phyloP scores from a whole-genome alignment of 2,329 filamentous ascomycete species.

The Torrubiellomyces zombiae region DNA sequence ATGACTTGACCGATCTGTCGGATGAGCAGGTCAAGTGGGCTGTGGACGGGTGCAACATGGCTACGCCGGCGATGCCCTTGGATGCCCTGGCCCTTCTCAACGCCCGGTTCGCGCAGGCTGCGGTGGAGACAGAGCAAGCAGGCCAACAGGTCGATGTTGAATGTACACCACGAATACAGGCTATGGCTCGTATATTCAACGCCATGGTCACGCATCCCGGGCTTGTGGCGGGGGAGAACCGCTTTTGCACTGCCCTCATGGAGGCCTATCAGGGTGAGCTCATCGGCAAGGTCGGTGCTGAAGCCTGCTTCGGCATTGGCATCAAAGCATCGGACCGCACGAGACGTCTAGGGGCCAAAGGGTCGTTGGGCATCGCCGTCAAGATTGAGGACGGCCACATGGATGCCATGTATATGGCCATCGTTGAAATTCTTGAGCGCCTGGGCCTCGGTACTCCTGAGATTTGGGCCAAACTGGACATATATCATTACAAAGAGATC shows the following conservation, averaged over 20 bases:
- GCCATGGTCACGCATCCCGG: conserved; percentile 26
- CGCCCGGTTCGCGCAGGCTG: conserved; percentile 19
- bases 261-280: conserved; percentile 16
- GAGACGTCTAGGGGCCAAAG: conserved; percentile 16
- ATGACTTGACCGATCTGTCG: conserved; percentile 16
- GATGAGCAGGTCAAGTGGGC: conserved; percentile 20
- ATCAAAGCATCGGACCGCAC: conserved; percentile 21
- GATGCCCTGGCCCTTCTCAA: conserved; percentile 17
- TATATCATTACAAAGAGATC: conserved; percentile 17
- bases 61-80: conserved; percentile 25
- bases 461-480: conserved; percentile 11
- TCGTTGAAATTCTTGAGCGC: conserved; percentile 26
- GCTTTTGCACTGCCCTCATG: conserved; percentile 32
- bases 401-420: conserved; percentile 23
- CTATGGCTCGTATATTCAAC: conserved; percentile 19
- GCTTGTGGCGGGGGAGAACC: conserved; percentile 24
- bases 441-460: conserved; percentile 19
- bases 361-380: conserved; percentile 24
- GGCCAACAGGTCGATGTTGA: no score
- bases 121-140: conserved; percentile 7
- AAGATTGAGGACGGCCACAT: conserved; percentile 32
- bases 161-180: conserved; percentile 5
- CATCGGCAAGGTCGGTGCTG: conserved; percentile 30
- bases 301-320: conserved; percentile 29
- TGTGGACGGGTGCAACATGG: conserved; percentile 29